Conservation (phyloP, 768 basidiomycete species). For the Podaxis mareebaensis region DNA sequence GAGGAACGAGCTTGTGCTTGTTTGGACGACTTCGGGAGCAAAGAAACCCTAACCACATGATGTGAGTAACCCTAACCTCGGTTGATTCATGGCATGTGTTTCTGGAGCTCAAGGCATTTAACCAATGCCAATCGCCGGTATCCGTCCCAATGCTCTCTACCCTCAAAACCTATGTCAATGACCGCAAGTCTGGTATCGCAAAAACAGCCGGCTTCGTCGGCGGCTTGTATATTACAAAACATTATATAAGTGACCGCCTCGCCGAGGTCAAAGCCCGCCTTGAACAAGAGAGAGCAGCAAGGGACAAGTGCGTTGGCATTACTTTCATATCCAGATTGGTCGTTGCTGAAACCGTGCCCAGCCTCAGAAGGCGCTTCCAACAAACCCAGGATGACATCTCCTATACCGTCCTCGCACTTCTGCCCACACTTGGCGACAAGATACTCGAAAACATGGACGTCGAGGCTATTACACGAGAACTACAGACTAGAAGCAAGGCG, state of each 20-base stretch:
- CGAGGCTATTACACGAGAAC: constrained; percentile 62
- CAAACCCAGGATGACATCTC: constrained; percentile 77
- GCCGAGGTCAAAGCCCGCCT: constrained; percentile 67
- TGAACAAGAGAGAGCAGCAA: constrained; percentile 59
- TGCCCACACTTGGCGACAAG: constrained; percentile 66
- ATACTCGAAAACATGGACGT: constrained; percentile 77
- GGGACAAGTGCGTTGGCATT: constrained; percentile 60
- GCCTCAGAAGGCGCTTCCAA: constrained; percentile 70
- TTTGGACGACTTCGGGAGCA: neutral
- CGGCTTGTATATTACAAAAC: constrained; percentile 60
- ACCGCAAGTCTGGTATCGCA: constrained; percentile 46
- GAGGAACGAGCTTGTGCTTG: neutral
- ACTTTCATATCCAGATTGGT: neutral
- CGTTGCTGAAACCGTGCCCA: constrained; percentile 26
- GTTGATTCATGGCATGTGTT: neutral
- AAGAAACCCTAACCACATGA: constrained; percentile 9
- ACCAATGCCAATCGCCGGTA: constrained; percentile 8
- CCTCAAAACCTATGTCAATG: constrained; percentile 41
- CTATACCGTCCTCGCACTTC: constrained; percentile 70
- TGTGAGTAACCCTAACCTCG: neutral
- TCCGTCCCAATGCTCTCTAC: constrained; percentile 11
- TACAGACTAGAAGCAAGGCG: constrained; percentile 34
- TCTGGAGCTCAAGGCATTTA: neutral
- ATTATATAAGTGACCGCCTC: constrained; percentile 61
- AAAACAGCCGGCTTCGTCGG: constrained; percentile 55